These are phyloP conservation scores for Rhizopogon vulgaris DNA, from an alignment of 768 basidiomycete genomes.

Conservation along the genomic window DNA sequence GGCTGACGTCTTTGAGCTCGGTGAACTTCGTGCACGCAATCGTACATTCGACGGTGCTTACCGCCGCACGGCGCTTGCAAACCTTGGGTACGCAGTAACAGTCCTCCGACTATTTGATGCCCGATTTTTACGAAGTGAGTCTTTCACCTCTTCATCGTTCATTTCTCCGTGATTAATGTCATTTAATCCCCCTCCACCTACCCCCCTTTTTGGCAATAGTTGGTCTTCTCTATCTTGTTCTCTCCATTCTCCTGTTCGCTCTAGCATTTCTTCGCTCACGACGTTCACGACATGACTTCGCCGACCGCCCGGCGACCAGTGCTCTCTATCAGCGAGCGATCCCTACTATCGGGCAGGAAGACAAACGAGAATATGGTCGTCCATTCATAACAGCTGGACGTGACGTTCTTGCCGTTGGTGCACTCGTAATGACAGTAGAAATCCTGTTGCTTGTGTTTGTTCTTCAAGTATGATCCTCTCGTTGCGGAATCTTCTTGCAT, in stretches of 20 bases:
- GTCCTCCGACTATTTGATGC: constrained; percentile 76
- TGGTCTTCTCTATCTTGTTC: constrained; percentile 58
- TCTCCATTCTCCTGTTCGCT: constrained; percentile 56
- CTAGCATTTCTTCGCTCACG: constrained; percentile 55
- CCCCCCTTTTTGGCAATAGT: constrained; percentile 22
- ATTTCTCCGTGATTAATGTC: background rate
- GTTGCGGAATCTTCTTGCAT: background rate
- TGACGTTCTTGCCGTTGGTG: constrained; percentile 55
- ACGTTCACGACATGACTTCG: constrained; percentile 71
- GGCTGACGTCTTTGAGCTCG: constrained; percentile 51
- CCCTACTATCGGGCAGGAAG: constrained; percentile 55
- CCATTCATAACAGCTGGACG: constrained; percentile 81
- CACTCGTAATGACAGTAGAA: constrained; percentile 59
- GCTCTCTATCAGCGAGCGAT: constrained; percentile 32
- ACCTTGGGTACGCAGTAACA: constrained; percentile 67
- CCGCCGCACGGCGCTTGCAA: constrained; percentile 65
- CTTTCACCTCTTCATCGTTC: background rate
- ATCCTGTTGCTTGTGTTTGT: constrained; percentile 61
- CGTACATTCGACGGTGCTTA: constrained; percentile 84
- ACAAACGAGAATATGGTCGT: constrained; percentile 60
- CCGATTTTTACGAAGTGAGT: constrained; percentile 67
- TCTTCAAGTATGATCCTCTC: constrained; percentile 29
- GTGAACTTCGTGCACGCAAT: constrained; percentile 73
- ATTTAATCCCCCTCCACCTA: constrained; percentile 26
- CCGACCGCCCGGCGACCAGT: constrained; percentile 39